Percentiles rank a stretch among this genome's conserved stretches.
These are phyloP conservation scores for Gossypium schwendimanii DNA, from an alignment of 441 rosid genomes.

Conservation along the genomic window DNA sequence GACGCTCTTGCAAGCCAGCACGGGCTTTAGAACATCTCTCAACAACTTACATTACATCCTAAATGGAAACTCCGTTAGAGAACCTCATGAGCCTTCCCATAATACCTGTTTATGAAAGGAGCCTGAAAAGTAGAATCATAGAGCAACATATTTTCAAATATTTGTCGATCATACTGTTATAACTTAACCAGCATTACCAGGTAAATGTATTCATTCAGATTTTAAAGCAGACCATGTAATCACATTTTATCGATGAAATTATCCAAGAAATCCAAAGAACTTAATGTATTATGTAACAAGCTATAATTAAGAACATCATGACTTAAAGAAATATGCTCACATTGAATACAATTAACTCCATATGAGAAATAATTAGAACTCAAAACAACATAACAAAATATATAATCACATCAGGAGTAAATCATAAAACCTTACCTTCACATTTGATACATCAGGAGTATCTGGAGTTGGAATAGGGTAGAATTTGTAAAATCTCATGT, in stretches of 20 bases:
- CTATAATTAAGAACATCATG: not conserved
- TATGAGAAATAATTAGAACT: not conserved
- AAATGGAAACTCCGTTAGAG: conserved; percentile 25
- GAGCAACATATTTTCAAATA: not conserved
- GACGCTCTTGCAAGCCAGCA: conserved; percentile 8
- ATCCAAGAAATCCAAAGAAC: not conserved
- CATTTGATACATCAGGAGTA: conserved; percentile 61
- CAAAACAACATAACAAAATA: not conserved
- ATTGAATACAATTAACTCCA: not conserved
- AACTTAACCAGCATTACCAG: not conserved
- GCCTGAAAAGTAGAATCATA: conserved; percentile 37
- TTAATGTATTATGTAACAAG: not conserved
- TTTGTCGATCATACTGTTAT: not conserved
- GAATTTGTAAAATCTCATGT: conserved; percentile 76
- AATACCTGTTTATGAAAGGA: conserved; percentile 65
- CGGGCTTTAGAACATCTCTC: conserved; percentile 1
- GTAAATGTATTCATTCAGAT: not conserved
- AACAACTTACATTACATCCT: not conserved
- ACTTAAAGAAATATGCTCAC: not conserved
- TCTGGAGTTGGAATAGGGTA: conserved; percentile 65
- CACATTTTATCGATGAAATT: not conserved
- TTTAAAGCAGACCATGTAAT: not conserved
- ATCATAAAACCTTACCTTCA: conserved; percentile 37
- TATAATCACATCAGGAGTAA: not conserved
- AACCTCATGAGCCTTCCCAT: conserved; percentile 63